Base-by-base conservation (phyloP, 2,329 filamentous ascomycete species). In the Penicillium hesseltinei region DNA sequence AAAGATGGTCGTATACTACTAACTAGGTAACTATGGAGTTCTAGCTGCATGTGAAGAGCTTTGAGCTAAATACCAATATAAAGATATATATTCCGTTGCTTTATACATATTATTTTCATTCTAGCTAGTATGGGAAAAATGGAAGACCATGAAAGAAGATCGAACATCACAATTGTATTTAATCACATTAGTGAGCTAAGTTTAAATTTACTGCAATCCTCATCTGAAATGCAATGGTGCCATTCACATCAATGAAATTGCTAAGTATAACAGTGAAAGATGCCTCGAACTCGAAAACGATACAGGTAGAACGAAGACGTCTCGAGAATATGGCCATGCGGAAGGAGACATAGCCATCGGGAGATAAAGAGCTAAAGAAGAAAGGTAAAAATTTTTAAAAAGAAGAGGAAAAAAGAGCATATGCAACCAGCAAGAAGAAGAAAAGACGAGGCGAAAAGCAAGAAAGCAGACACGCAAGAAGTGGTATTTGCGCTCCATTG, bases 401-500 rank as follows among this genome's bases (percentile, higher is more conserved):
- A 19, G 27, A 35, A 31, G 27, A 35, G n/a, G 47, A 46, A 46
- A 31, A 51, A 46, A 21, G 29, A 36, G 29, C 52, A 47, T 53
- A 57, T 57, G 49, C 54, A 56, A 51, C 44, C 47, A 47, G 50
- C 50, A 60, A 44, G 48, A 45, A 46, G 50, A 57, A 60, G 59
- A 59, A n/a, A 40, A 52, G 53, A 40, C 40, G 51, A 38, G 47
- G 50, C 45, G 43, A 48, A 62, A 63, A 57, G 47, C 51, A 58
- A 57, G 52, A 50, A 59, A 65, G 54, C 61, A 62, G 61, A 65
- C 51, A 63, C 67, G 62, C 58, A 62, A 63, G 61, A 66, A 66
- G 67, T 73, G 72, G 70, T 74, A 74, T 75, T 73, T 72, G 70
- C 71, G 71, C 72, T 74, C 71, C 72, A 73, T 73, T 73, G 70